Percentiles rank a stretch among this genome's conserved stretches.
Evolutionary conservation across 306 rosid genomes (phyloP).

Genomic region (Trifolium repens): DNA sequence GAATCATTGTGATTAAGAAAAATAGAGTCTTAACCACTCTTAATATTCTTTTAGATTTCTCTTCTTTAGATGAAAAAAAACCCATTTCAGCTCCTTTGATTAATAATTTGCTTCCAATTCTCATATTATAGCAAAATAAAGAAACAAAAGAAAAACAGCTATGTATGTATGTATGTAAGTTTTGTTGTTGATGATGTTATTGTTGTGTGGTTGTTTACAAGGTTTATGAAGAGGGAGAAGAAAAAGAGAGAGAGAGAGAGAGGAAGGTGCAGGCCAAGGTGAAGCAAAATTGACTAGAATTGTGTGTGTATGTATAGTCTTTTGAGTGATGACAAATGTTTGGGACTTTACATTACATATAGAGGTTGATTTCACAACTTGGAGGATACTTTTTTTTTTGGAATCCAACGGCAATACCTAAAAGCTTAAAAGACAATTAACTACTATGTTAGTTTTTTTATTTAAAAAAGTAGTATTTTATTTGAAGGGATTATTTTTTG

Average conservation of each 20-base stretch:
- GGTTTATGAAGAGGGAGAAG: slow-evolving; percentile 8
- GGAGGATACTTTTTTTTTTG: background rate
- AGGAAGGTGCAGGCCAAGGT: slow-evolving; percentile 59
- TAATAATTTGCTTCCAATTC: background rate
- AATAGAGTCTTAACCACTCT: slow-evolving; percentile 81
- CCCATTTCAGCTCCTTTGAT: slow-evolving; percentile 55
- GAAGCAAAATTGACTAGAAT: slow-evolving; percentile 56
- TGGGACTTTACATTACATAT: slow-evolving; percentile 55
- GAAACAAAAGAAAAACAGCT: background rate
- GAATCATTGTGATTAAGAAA: slow-evolving; percentile 81
- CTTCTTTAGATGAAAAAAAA: slow-evolving; percentile 74
- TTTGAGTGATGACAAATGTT: slow-evolving; percentile 43
- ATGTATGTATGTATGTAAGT: background rate
- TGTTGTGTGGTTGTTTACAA: slow-evolving; percentile 24
- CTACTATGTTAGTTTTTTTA: background rate
- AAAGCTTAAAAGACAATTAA: slow-evolving; percentile 46
- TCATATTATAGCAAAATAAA: background rate
- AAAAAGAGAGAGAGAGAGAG: background rate
- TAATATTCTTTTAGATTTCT: slow-evolving; percentile 61
- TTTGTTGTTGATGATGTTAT: background rate
- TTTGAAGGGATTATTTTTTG: slow-evolving; percentile 8
- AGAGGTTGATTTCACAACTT: background rate
- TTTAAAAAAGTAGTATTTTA: background rate
- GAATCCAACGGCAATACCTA: slow-evolving; percentile 68
- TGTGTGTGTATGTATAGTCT: background rate